Evolutionary conservation across 2,329 filamentous ascomycete species (phyloP).

Genomic region (Aspergillus sp.): DNA sequence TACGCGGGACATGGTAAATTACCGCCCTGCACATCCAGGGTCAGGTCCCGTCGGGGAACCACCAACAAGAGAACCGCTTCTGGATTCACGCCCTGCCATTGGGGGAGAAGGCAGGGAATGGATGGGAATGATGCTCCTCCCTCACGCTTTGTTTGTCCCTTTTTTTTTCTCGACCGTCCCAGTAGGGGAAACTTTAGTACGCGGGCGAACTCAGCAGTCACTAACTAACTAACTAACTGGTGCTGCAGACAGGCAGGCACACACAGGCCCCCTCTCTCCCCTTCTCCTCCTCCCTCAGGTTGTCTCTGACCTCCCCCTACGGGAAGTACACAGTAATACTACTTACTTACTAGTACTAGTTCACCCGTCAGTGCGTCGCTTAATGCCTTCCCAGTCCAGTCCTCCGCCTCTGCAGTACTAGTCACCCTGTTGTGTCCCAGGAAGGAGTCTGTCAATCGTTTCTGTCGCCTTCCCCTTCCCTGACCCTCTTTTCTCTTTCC

Average conservation of each 20-base stretch:
- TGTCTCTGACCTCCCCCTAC: too few relatives aligned
- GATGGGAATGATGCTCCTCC: not conserved
- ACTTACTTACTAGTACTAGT: not conserved
- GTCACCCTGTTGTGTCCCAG: slow-evolving; percentile 6
- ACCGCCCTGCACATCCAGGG: slow-evolving; percentile 19
- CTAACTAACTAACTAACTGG: not conserved
- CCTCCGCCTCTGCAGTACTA: not conserved
- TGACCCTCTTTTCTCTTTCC: slow-evolving; percentile 10
- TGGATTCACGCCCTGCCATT: not conserved
- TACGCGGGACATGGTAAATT: slow-evolving; percentile 21
- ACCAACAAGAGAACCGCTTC: slow-evolving; percentile 1
- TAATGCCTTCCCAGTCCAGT: not conserved
- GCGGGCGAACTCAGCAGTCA: too few relatives aligned
- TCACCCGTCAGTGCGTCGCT: slow-evolving; percentile 13
- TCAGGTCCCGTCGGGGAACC: slow-evolving; percentile 18
- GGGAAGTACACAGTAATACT: not conserved
- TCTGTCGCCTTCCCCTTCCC: slow-evolving; percentile 12
- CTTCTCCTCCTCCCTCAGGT: too few relatives aligned
- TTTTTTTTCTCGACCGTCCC: not conserved
- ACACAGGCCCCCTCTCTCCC: too few relatives aligned
- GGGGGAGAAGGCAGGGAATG: not conserved
- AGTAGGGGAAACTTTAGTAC: not conserved
- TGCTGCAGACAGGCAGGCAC: too few relatives aligned
- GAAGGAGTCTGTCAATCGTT: slow-evolving; percentile 3
- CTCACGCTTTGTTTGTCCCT: slow-evolving; percentile 5